A percentile compares a stretch with the other conserved stretches of the same genome.
Conservation (phyloP, 768 basidiomycete genomes). For the Rhodotorula kratochvilovae region DNA sequence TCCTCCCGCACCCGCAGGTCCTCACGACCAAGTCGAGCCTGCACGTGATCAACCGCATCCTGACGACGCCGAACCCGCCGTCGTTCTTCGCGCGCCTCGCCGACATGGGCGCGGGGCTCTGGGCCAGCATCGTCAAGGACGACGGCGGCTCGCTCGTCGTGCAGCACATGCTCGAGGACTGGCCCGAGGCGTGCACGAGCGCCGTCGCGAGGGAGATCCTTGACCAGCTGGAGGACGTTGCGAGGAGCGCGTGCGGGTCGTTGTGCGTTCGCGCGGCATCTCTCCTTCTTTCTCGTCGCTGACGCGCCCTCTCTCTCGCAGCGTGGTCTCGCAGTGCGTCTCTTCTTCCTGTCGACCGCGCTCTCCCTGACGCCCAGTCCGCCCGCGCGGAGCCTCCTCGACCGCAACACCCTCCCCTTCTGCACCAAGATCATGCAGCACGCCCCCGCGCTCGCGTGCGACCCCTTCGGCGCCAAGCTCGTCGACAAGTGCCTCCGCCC, state of each 20-base stretch:
- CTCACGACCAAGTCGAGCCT: slow-evolving; percentile 14
- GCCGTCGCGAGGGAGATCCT: slow-evolving; percentile 23
- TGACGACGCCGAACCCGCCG: slow-evolving; percentile 27
- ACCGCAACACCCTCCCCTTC: slow-evolving; percentile 23
- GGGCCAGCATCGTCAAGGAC: slow-evolving; percentile 22
- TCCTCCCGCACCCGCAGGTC: slow-evolving; percentile 14
- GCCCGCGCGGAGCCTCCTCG: slow-evolving; percentile 10
- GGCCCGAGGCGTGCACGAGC: slow-evolving; percentile 10
- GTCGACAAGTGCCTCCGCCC: slow-evolving; percentile 19
- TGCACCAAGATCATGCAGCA: slow-evolving; percentile 9
- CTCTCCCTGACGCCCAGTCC: not conserved
- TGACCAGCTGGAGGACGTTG: slow-evolving; percentile 3
- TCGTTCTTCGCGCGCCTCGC: slow-evolving; percentile 23
- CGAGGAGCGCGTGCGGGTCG: slow-evolving; percentile 17
- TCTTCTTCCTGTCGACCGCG: too few species aligned
- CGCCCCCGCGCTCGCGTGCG: slow-evolving; percentile 3
- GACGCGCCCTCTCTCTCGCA: not conserved
- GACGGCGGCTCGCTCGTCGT: slow-evolving; percentile 31
- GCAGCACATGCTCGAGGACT: slow-evolving; percentile 35
- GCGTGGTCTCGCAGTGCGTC: slow-evolving; percentile 6
- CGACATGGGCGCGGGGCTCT: slow-evolving; percentile 1
- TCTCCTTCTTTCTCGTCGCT: not conserved
- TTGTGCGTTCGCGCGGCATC: slow-evolving; percentile 4
- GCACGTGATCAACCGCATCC: slow-evolving; percentile 34
- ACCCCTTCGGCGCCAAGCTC: slow-evolving; percentile 26